phyloP scores from a whole-genome alignment of 1,284 basidiomycete genomes.

The Sporisorium sorghi region DNA sequence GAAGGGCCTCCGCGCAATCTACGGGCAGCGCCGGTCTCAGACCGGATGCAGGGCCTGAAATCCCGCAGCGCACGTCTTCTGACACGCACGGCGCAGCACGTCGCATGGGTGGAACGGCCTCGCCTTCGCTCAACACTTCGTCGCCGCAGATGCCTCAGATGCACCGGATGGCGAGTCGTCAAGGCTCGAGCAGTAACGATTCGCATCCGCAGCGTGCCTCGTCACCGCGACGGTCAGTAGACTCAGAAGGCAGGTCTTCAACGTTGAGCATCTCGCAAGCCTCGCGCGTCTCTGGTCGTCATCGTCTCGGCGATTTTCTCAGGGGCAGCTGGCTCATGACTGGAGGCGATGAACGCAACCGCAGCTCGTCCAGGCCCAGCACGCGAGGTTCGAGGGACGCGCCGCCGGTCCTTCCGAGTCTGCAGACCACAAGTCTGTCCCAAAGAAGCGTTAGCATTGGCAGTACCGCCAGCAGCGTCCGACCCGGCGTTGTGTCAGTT shows the following conservation, averaged over 20 bases:
- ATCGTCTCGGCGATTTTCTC: constrained; percentile 49
- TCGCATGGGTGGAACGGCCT: constrained; percentile 18
- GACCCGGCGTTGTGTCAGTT: background rate
- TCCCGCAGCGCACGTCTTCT: constrained; percentile 41
- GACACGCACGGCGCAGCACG: constrained; percentile 39
- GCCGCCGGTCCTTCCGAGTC: constrained; percentile 12
- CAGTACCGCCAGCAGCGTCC: constrained; percentile 23
- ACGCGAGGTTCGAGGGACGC: constrained; percentile 42
- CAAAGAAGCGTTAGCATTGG: constrained; percentile 32
- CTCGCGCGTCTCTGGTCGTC: constrained; percentile 43
- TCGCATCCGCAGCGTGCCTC: constrained; percentile 26
- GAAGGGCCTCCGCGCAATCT: constrained; percentile 32
- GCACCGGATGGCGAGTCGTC: constrained; percentile 24
- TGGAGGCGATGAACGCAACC: constrained; percentile 29
- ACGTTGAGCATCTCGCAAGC: constrained; percentile 47
- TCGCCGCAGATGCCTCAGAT: constrained; percentile 30
- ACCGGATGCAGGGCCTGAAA: constrained; percentile 29
- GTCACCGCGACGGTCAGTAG: constrained; percentile 29
- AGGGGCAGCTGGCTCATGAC: constrained; percentile 43
- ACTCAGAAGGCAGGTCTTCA: constrained; percentile 41
- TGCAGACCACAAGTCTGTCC: constrained; percentile 6
- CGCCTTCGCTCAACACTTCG: constrained; percentile 18
- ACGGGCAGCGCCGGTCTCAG: constrained; percentile 31
- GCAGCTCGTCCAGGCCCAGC: constrained; percentile 36
- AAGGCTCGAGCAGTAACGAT: constrained; percentile 16